Base-by-base conservation (phyloP, 176 grass and related monocot species). In the Oryza officinalis region DNA sequence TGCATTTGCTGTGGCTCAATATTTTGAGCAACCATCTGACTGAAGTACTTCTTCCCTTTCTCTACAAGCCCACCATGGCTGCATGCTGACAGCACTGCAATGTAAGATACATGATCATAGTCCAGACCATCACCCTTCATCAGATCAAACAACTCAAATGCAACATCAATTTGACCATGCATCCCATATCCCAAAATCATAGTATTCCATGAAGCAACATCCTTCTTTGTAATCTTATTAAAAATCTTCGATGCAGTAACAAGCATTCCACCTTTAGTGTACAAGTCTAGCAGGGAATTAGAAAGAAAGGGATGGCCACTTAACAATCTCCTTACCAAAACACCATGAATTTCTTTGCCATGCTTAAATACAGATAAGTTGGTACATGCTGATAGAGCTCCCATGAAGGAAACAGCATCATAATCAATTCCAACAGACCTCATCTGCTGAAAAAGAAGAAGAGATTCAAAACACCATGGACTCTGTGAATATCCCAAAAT, bases 51-150 rank as follows among this genome's bases (percentile, higher is more conserved):
- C 81, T 92, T 91, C 59, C 96, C 93, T 88, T 45, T 91, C 15
- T 92, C 89, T 26, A 98, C 89, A 47, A 95, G 85, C n/a, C 96
- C 96, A 3, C 81, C 91, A 68, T 98, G 96, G 80, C 89, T 89
- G 54, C 93, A 98, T 12, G 87, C 96, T 44, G 93, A 93, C 70
- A 98, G 61, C 43, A 93, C 91, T 14, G 91, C 89, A 41, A 98
- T 90, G 67, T 93, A 98, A 80, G 96, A 95, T 80, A 93, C 96
- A 80, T 93, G 96, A 47, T 95, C 96, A 81, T 91, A 90, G 44
- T 89, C 26, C 33, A 98, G 41, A 28, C 82, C 79, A 13, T 93
- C 87, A 63, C 85, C 82, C 63, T 91, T 87, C 93, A 98, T 92
- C 75, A 75, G 28, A 80, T 93, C 86, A 86, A 98, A 95, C 43